Evolutionary conservation across 2,329 filamentous ascomycete genomes (phyloP), one percentile per base, ranked within the genome.

Genomic region (Polytolypa hystricis): DNA sequence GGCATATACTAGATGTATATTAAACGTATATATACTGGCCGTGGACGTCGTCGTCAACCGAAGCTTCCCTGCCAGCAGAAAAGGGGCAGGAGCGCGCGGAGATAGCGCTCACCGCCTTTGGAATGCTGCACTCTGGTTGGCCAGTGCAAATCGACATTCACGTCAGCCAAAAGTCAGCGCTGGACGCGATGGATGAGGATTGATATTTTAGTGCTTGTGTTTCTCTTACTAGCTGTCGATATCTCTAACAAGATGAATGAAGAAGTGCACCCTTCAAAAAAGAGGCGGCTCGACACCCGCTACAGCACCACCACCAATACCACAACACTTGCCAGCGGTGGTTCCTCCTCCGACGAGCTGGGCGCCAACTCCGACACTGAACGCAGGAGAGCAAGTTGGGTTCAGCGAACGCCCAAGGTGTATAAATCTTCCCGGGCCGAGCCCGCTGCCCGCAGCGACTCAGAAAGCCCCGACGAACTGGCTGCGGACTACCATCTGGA

Each of bases 391-490:
- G 49, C 51, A 26, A 61, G 57, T 45, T 60, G 57, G 56, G 48
- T 48, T 5, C 37, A 29, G 25, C 37, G 43, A 15, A 21, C 34
- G 12, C 33, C 34, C 11, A 36, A 36, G 4, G 16, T 9, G 11
- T 39, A 45, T 21, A 37, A 33, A 20, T 40, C 42, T 5, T 35
- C 42, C 5, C 12, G 20, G 12, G 17, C 26, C 10, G 9, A 20
- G 28, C 26, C 28, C 16, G 18, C 33, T 16, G 23, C 19, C 15
- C 37, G 27, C 37, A 54, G 50, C 35, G 53, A 50, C n/a, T 60
- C 56, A 3, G 60, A 56, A 7, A 61, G 47, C 21, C 64, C 71
- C 5, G 68, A 72, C 41, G 66, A 70, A 37, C 53, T 61, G 41
- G 57, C 53, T 20, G 55, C 46, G 42, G 60, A 64, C 46, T 47